Evolutionary conservation across 2,329 filamentous ascomycete species (phyloP), one percentile per base, ranked within the genome.

Genomic region (Penicillium sp.): DNA sequence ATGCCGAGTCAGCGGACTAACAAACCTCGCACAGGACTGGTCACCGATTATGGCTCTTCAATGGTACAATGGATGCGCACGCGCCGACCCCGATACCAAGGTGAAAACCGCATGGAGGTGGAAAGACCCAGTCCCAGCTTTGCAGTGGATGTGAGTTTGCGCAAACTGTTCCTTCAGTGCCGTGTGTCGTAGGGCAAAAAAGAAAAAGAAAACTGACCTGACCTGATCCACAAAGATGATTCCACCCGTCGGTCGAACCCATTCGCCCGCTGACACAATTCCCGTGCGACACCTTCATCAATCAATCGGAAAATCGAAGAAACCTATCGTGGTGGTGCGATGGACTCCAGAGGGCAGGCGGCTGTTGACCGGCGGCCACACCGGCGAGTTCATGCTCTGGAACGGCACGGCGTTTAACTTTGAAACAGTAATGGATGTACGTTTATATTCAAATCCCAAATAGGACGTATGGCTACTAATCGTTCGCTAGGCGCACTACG

Each of bases 321-420:
- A 97, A 66, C 94, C 94, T 1, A 90, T 99, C 69, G 97, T 97
- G 61, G 90, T 97, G 8, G 93, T 99, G 40, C 85, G 91, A 73
- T 99, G 94, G 94, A 99, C 95, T 15, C 94, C 94, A 6, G 94
- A 99, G 74, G 94, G 94, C 26, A 87, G 94, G 58, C 83, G 94
- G 63, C 79, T 99, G 54, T 82, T 99, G 70, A 97, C 94, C 0
- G 94, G 92, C 22, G 96, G 92, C 0, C 96, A 92, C 63, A 97
- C 93, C 72, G 94, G 94, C 69, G 94, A 99, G 73, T 99, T 99
- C 68, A 99, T 95, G 37, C 77, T 99, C 3, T 99, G 94, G 94
- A 99, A 99, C 72, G 94, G 94, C 60, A 97, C 93, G 42, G 93
- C 92, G 23, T 99, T 99, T 83, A 97, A 99, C 74, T 99, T 99